Percentiles rank a stretch among this genome's conserved stretches.
Evolutionary conservation across 2,329 filamentous ascomycete species (phyloP).

Genomic region (Aspergillus floridensis): DNA sequence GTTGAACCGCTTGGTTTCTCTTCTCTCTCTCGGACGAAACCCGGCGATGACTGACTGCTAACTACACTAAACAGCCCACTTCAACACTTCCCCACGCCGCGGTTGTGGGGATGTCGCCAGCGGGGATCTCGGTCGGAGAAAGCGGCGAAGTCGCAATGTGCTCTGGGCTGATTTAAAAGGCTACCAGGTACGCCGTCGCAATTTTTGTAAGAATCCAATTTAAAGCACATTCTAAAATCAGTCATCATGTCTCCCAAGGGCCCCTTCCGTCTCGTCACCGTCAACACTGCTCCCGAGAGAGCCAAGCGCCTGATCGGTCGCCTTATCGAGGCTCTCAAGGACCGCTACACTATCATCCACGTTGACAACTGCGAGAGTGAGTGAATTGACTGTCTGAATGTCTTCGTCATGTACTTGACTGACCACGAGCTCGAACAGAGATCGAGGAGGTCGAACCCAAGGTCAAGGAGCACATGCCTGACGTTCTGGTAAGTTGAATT

Average conservation of each 20-base stretch:
- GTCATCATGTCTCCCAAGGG: conserved; percentile 45
- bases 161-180: conserved; percentile 1
- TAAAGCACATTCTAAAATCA: background rate
- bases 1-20: background rate
- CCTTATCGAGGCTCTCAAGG: conserved; percentile 60
- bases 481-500: conserved; percentile 50
- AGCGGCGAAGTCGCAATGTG: conserved; percentile 4
- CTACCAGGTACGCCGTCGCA: background rate
- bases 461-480: conserved; percentile 53
- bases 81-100: conserved; percentile 12
- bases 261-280: conserved; percentile 63
- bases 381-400: conserved; percentile 16
- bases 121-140: conserved; percentile 1
- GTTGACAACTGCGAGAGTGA: conserved; percentile 61
- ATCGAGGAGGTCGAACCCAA: conserved; percentile 57
- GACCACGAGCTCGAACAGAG: conserved; percentile 19
- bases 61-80: conserved; percentile 6
- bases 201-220: background rate
- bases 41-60: background rate
- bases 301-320: conserved; percentile 62
- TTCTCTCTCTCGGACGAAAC: conserved; percentile 8
- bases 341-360: conserved; percentile 62
- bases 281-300: conserved; percentile 66
- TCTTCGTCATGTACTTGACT: background rate
- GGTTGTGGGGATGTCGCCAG: conserved; percentile 19